These are phyloP conservation scores for Fusarium irregulare DNA, from an alignment of 2,329 filamentous ascomycete genomes.

Conservation along the genomic window DNA sequence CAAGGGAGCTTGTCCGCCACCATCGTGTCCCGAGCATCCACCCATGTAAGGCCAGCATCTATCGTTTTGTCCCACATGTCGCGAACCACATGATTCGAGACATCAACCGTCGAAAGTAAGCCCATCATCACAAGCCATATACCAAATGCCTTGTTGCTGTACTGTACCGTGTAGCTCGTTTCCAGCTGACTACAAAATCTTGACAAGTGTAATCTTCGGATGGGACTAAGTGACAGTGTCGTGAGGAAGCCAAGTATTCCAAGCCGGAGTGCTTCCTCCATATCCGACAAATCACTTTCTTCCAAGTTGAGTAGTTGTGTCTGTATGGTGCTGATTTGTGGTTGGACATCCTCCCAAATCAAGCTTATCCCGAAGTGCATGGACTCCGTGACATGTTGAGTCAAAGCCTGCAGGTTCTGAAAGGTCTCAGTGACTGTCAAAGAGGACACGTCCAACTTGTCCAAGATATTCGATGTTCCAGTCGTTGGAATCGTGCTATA, in stretches of 20 bases:
- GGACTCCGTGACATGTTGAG: not conserved
- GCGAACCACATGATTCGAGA: accelerated
- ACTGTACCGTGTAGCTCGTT: accelerated
- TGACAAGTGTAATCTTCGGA: not conserved
- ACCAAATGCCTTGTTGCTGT: accelerated
- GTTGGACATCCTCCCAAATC: not conserved
- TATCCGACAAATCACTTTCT: accelerated
- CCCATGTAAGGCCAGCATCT: accelerated
- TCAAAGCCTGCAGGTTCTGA: not conserved
- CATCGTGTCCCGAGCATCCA: accelerated
- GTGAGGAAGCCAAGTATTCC: conserved; percentile 11
- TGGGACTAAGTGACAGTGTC: not conserved
- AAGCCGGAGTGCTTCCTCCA: not conserved
- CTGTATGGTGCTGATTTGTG: not conserved
- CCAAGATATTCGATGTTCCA: accelerated
- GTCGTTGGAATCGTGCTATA: accelerated
- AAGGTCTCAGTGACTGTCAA: not conserved
- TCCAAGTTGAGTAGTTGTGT: not conserved
- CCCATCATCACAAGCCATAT: conserved; percentile 9
- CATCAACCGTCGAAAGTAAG: not conserved
- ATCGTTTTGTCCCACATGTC: accelerated
- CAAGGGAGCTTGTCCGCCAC: not conserved
- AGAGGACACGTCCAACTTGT: accelerated
- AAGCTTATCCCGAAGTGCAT: too few relatives aligned
- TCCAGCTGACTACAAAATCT: not conserved